A percentile compares a stretch with the other conserved stretches of the same genome.
Conservation (phyloP, 2,329 filamentous ascomycete genomes). For the Thermoascus crustaceus region DNA sequence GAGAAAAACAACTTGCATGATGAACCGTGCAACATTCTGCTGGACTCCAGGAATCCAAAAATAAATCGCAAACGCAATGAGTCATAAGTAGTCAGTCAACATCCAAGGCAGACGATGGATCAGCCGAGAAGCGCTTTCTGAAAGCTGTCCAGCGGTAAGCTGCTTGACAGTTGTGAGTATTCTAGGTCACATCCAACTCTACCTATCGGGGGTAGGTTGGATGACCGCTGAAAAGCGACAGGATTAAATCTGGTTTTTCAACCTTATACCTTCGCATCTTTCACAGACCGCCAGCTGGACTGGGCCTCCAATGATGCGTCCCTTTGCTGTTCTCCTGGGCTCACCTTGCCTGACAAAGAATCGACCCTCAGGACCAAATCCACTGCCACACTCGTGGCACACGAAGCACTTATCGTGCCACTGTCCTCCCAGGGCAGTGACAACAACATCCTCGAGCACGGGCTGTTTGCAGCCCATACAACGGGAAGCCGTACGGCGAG, state of each 20-base stretch:
- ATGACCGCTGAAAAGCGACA: not conserved
- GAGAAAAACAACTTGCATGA: no score
- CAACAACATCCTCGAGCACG: slow-evolving; percentile 82
- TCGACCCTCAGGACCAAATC: slow-evolving; percentile 51
- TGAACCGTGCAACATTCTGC: not conserved
- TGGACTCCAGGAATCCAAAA: slow-evolving; percentile 1
- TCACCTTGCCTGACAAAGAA: slow-evolving; percentile 55
- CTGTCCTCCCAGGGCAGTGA: slow-evolving; percentile 79
- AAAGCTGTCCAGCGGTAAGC: not conserved
- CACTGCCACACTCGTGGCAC: slow-evolving; percentile 59
- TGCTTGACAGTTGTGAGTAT: no score
- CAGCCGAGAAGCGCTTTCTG: not conserved
- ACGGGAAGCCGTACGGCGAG: slow-evolving; percentile 80
- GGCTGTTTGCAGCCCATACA: slow-evolving; percentile 77
- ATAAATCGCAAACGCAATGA: not conserved
- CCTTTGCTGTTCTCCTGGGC: slow-evolving; percentile 36
- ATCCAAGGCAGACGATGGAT: not conserved
- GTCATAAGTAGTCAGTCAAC: not conserved
- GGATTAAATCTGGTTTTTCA: no score
- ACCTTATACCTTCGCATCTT: slow-evolving; percentile 51
- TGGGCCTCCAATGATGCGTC: slow-evolving; percentile 38
- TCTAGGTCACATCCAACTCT: no score
- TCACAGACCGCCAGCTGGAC: slow-evolving; percentile 56
- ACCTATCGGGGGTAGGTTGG: not conserved
- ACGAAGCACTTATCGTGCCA: slow-evolving; percentile 93